Base-by-base conservation (phyloP, 2,329 filamentous ascomycete genomes). In the Ascochyta fabae region DNA sequence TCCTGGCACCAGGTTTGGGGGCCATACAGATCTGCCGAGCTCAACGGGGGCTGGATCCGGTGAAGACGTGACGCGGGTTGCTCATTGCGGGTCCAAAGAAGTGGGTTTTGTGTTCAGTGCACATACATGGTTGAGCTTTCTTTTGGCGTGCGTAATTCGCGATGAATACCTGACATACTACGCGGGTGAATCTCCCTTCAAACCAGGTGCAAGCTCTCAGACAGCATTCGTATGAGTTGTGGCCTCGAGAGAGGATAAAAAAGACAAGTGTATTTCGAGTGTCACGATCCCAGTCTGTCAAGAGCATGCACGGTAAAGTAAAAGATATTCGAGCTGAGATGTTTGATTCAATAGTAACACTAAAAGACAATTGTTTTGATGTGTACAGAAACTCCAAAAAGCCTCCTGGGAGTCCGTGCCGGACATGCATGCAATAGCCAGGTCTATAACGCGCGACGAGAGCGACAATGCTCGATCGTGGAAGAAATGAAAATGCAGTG, bases 401-500 rank as follows among this genome's bases (percentile, higher is more conserved):
- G 6, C 27, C 22, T 44, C 41, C 49, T 22, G 19, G 45, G n/a
- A 3, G 9, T 24, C 23, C n/a, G 16, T 46, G n/a, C 12, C 12
- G 13, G 15, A 26, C 19, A 46, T 45, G 34, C 24, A 23, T 39
- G 29, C 15, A 36, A 50, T 15, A 40, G 39, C 27, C 39, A 44
- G 12, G 9, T 35, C 40, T 49, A 45, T 35, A 34, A 15, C 24
- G 41, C 36, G 33, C 24, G 41, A 50, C 41, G 53, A 56, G 53
- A 56, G 53, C 53, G 9, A 31, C 10, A 19, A 0, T 29, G 47
- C 53, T 51, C 53, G 23, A 48, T 56, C 47, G 47, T 38, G 16
- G 5, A 16, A 10, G 39, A 31, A 27, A 48, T 16, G 22, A 31
- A 3, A 12, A 44, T 46, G 36, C 36, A 42, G 10, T 26, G 15